A percentile compares a stretch with the other conserved stretches of the same genome.
phyloP scores from a whole-genome alignment of 306 rosid genomes.

The Hylodesmum podocarpum region DNA sequence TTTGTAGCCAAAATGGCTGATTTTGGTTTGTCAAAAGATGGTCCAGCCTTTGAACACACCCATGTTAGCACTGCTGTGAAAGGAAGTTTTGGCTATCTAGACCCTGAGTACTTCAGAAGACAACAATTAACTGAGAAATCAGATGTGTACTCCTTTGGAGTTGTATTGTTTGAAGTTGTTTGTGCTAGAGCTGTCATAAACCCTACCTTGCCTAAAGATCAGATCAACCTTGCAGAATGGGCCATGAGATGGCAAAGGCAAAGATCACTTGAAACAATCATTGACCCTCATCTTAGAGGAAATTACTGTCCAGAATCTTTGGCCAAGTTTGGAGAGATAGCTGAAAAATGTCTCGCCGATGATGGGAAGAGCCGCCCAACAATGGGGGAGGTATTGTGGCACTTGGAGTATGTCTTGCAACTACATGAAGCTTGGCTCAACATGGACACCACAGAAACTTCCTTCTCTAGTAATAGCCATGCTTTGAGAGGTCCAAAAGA shows the following conservation, averaged over 20 bases:
- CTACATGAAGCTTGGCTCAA: conserved; percentile 89
- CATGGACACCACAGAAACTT: conserved; percentile 35
- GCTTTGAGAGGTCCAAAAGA: conserved; percentile 36
- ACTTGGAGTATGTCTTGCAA: conserved; percentile 84
- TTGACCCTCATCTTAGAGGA: conserved; percentile 61
- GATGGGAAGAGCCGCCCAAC: conserved; percentile 88
- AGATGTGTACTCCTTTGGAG: conserved; percentile 92
- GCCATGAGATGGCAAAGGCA: conserved; percentile 88
- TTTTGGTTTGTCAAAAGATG: conserved; percentile 88
- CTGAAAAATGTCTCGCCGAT: conserved; percentile 91
- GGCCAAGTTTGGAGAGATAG: conserved; percentile 79
- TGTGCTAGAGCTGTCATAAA: conserved; percentile 96
- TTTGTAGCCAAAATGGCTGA: conserved; percentile 94
- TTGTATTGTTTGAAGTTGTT: conserved; percentile 80
- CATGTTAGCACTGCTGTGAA: conserved; percentile 98
- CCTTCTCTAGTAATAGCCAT: conserved; percentile 49
- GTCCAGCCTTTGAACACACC: conserved; percentile 87
- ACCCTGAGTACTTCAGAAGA: conserved; percentile 89
- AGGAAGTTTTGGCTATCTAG: conserved; percentile 96
- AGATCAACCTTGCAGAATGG: conserved; percentile 98
- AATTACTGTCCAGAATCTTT: conserved; percentile 67
- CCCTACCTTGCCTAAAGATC: conserved; percentile 87
- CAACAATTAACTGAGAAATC: conserved; percentile 97
- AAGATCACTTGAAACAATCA: conserved; percentile 61
- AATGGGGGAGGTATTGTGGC: conserved; percentile 96